Evolutionary conservation across 2,329 filamentous ascomycete species (phyloP), one percentile per base, ranked within the genome.

Genomic region (Pyrenophora graminea): DNA sequence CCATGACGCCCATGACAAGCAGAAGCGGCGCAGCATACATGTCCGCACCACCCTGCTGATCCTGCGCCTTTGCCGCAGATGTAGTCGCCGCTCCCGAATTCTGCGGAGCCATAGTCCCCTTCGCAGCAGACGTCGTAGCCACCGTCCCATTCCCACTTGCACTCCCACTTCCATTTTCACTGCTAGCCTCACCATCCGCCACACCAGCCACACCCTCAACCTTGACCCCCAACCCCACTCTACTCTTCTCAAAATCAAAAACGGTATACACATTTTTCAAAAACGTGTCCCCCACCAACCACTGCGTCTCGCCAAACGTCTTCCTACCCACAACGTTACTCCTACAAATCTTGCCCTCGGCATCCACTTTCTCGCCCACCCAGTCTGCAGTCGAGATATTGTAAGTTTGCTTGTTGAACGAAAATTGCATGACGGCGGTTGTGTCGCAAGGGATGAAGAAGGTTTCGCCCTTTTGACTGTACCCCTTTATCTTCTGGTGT

Each of bases 261-360:
- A 94, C 86, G 1, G 85, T 80, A 68, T 96, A 96, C 13, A 96
- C 91, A 62, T 95, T 96, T 77, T 95, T 96, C 55, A 96, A 75
- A 63, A 96, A 96, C 1, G 88, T 84, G 59, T 91, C 91, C 2
- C 91, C 91, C 1, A 96, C 74, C n/a, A 96, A 79, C 90, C 91
- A 96, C 23, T 85, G 74, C 30, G 76, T 68, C 63, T 62, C 79
- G 1, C 79, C 74, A 39, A 90, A 85, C 12, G 89, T 84, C 67
- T 87, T 82, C 21, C 85, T 80, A 1, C 88, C 89, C 45, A 91
- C 86, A 31, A 96, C 83, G 62, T 89, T 91, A 69, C 89, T 92
- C 15, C 83, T 61, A 57, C 82, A 85, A 13, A 69, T 67, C 2
- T 19, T 15, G 3, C 68, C 67, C 6, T 27, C 31, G 1, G 62